Conservation (phyloP, 2,329 filamentous ascomycete genomes). For the Xylariaceae sp. region DNA sequence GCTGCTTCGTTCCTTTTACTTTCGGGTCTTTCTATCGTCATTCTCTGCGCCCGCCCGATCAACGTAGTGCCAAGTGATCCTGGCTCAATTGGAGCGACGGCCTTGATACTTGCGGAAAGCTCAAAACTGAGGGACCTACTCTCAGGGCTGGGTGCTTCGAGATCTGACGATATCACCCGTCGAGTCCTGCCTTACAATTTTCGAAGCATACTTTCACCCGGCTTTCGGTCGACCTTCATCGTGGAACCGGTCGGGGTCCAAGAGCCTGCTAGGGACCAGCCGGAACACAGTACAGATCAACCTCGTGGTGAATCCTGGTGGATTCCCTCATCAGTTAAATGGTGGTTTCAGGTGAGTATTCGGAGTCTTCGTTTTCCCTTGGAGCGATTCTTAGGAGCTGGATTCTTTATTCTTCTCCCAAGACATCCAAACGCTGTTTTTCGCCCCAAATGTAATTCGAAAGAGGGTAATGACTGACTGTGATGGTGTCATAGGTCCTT, state of each 20-base stretch:
- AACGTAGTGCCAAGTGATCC: conserved; percentile 14
- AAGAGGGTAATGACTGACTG: no score
- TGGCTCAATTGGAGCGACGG: conserved; percentile 13
- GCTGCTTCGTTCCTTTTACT: conserved; percentile 5
- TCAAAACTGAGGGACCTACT: conserved; percentile 5
- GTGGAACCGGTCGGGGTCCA: conserved; percentile 3
- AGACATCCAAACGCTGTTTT: no score
- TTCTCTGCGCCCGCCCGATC: conserved; percentile 9
- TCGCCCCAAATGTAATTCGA: no score
- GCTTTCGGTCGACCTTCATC: conserved; percentile 4
- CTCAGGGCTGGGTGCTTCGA: conserved; percentile 7
- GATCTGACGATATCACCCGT: conserved; percentile 1
- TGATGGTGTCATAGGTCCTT: no score
- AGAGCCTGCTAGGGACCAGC: neutral
- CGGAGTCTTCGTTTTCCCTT: no score
- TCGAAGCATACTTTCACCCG: conserved; percentile 5
- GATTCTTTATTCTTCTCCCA: no score
- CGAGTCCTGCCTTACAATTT: conserved; percentile 9
- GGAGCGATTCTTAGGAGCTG: no score
- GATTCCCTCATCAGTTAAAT: conserved; percentile 6
- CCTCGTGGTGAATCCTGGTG: conserved; percentile 9
- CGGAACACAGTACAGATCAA: neutral
- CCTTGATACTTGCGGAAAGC: conserved; percentile 12
- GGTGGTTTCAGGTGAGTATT: conserved; percentile 14
- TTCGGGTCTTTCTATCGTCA: conserved; percentile 1